A percentile compares a stretch with the other conserved stretches of the same genome.
These are phyloP conservation scores for Hemileccinum impolitum DNA, from an alignment of 768 basidiomycete genomes.

Conservation along the genomic window DNA sequence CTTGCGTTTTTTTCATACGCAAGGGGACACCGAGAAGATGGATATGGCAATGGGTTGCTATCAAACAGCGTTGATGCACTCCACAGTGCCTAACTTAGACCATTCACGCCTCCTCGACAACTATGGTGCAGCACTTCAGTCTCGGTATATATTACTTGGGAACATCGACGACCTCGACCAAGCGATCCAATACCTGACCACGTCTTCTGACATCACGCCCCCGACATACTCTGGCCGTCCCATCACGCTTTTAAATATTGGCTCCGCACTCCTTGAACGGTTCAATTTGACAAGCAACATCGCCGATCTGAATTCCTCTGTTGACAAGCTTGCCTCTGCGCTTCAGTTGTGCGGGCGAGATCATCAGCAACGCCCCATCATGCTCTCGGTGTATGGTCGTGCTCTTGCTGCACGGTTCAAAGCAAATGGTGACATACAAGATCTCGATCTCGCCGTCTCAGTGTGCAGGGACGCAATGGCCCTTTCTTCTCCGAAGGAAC, in stretches of 20 bases:
- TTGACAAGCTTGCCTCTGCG: conserved; percentile 12
- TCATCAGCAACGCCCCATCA: conserved; percentile 1
- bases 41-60: conserved; percentile 21
- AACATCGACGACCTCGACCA: conserved; percentile 20
- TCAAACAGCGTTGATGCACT: conserved; percentile 12
- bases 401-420: conserved; percentile 16
- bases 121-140: conserved; percentile 15
- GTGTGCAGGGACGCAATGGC: conserved; percentile 17
- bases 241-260: conserved; percentile 13
- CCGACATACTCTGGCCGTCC: conserved; percentile 2
- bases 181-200: conserved; percentile 20
- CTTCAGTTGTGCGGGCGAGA: conserved; percentile 10
- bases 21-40: conserved; percentile 14
- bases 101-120: conserved; percentile 19
- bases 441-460: conserved; percentile 14
- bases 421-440: conserved; percentile 9
- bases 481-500: neutral
- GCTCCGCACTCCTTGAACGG: conserved; percentile 1
- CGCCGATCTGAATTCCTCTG: conserved; percentile 16
- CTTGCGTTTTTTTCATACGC: conserved; percentile 2
- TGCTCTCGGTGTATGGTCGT: conserved; percentile 11
- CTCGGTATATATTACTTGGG: conserved; percentile 13
- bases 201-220: conserved; percentile 15
- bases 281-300: conserved; percentile 8
- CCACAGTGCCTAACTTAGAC: conserved; percentile 11